Base-by-base conservation (phyloP, 805 yeast species). In the Brettanomyces custersianus region DNA sequence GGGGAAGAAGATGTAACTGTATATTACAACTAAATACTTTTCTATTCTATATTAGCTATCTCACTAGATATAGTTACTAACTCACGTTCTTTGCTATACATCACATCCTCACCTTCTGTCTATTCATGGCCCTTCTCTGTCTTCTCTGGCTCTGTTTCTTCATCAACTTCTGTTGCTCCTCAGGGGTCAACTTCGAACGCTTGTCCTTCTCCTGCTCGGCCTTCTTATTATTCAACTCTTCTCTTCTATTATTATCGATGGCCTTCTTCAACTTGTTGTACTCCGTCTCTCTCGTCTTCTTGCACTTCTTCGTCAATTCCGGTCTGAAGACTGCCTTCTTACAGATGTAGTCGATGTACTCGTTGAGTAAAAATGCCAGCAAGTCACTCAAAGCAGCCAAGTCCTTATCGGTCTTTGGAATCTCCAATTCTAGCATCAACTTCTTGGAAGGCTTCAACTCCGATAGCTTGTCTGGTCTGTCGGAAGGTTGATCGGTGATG, bases 401-500 rank as follows among this genome's bases (percentile, higher is more conserved):
- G 27, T 82, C 78, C 6, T 59, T 56, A 8, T 64, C 53, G 21
- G 68, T 66, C 23, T 68, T 58, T 27, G 82, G 75, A 42, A 77
- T 51, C 30, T 61, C 57, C 43, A 78, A 52, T 38, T 77, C 70
- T 42, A 88, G 58, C 13, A 77, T 55, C 28, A 83, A 62, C 52
- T 70, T 65, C 43, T 75, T 71, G 35, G 49, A 50, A 25, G 82
- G 71, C 28, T 60, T 63, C 59, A 72, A 70, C 43, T 77, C 81
- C n/a, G 55, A 57, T 33, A 74, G 62, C 24, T 69, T 54, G 30
- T 58, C 64, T 31, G 98, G 97, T 47, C 74, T 81, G 35, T 68
- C 80, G n/a, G 60, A 48, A 12, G 87, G 78, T 59, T 84, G 80
- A 59, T 92, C 99, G 35, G 96, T 85, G 55, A 87, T 68, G 29